A percentile compares a stretch with the other conserved stretches of the same genome.
These are phyloP conservation scores for Pythium sukuiense DNA, from an alignment of 352 stramenopile species.

Conservation along the genomic window DNA sequence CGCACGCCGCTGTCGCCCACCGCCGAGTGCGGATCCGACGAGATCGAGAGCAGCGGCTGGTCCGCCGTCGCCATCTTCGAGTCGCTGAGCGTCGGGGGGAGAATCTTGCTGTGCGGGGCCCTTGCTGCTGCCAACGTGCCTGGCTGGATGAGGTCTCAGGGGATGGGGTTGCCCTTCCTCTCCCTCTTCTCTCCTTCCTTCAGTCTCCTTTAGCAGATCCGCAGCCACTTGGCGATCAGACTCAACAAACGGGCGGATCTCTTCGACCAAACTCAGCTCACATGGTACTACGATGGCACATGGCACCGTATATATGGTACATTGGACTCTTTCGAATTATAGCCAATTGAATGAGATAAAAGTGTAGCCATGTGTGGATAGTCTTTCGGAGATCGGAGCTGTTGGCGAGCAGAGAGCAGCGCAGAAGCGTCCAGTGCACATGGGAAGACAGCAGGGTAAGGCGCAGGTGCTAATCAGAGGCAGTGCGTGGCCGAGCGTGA, in stretches of 20 bases:
- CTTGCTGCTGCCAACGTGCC: neutral
- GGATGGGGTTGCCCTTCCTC: neutral
- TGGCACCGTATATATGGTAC: conserved; percentile 11
- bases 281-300: neutral
- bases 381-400: neutral
- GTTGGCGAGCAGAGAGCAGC: neutral
- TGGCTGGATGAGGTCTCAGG: conserved; percentile 2
- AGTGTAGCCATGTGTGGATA: conserved; percentile 18
- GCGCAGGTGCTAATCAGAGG: neutral
- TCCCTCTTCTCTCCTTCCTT: neutral
- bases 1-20: conserved; percentile 8
- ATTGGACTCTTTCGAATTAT: neutral
- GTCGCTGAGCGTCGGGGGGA: neutral
- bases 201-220: neutral
- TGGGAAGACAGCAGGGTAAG: neutral
- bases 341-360: neutral
- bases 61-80: conserved; percentile 25
- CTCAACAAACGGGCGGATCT: conserved; percentile 12
- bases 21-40: conserved; percentile 10
- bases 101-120: conserved; percentile 1
- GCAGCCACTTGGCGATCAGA: neutral
- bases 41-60: conserved; percentile 36
- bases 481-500: neutral
- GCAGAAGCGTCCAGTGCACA: neutral
- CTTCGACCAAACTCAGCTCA: conserved; percentile 5